phyloP scores from a whole-genome alignment of 768 basidiomycete genomes.

The Phlegmacium glaucopus region DNA sequence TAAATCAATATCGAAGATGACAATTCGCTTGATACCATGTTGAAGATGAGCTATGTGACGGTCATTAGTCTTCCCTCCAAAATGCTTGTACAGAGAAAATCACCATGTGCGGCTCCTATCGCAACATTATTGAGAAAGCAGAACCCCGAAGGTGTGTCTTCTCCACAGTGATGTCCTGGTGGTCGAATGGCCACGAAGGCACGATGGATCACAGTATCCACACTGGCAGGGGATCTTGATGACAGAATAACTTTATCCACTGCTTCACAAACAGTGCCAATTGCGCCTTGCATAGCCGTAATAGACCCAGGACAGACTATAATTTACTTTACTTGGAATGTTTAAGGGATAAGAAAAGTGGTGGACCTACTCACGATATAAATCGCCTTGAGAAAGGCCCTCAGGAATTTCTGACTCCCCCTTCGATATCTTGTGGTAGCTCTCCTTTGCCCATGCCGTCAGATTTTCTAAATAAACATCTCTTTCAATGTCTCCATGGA shows the following conservation, averaged over 20 bases:
- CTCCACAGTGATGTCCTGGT: slow-evolving; percentile 94
- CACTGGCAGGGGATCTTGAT: slow-evolving; percentile 3
- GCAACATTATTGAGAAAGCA: slow-evolving; percentile 96
- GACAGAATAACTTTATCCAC: slow-evolving; percentile 62
- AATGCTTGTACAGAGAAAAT: background rate
- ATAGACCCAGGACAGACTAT: slow-evolving; percentile 78
- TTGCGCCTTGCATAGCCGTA: slow-evolving; percentile 74
- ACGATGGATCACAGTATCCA: slow-evolving; percentile 20
- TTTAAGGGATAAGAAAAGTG: background rate
- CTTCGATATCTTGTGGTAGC: slow-evolving; percentile 54
- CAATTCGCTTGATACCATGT: slow-evolving; percentile 71
- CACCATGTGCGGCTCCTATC: slow-evolving; percentile 88
- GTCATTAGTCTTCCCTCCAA: background rate
- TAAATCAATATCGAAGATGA: slow-evolving; percentile 91
- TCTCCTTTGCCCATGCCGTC: slow-evolving; percentile 54
- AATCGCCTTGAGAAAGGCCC: slow-evolving; percentile 69
- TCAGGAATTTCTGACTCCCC: slow-evolving; percentile 76
- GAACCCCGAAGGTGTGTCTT: slow-evolving; percentile 87
- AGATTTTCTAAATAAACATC: slow-evolving; percentile 68
- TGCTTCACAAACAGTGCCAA: slow-evolving; percentile 85
- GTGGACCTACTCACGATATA: slow-evolving; percentile 61
- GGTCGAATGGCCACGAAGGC: slow-evolving; percentile 88
- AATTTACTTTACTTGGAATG: background rate
- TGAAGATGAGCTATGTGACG: slow-evolving; percentile 69
- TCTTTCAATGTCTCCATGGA: slow-evolving; percentile 68